Conservation (phyloP, 768 basidiomycete genomes). For the Crucibulum laeve region DNA sequence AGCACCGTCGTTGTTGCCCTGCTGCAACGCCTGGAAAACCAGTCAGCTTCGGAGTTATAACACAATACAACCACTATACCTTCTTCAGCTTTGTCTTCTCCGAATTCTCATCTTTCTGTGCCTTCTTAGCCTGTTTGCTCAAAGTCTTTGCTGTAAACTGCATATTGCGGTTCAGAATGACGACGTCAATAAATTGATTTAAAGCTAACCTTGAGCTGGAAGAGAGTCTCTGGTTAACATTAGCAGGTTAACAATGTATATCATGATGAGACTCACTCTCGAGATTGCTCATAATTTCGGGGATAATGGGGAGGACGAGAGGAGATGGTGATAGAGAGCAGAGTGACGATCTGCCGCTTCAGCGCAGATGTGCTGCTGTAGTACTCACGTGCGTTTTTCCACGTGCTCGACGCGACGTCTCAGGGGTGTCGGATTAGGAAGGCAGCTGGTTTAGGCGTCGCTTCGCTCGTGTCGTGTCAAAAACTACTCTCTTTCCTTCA, state of each 20-base stretch:
- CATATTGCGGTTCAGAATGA: conserved; percentile 3
- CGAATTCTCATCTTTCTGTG: conserved; percentile 87
- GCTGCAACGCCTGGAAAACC: conserved; percentile 75
- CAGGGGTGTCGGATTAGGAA: no score
- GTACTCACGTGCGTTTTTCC: no score
- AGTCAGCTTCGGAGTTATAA: conserved; percentile 4
- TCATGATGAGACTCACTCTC: conserved; percentile 64
- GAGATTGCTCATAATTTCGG: conserved; percentile 65
- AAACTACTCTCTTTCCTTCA: conserved; percentile 1
- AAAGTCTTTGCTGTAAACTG: conserved; percentile 99
- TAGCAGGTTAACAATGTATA: conserved; percentile 16
- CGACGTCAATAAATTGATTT: not conserved
- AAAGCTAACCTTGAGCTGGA: conserved; percentile 84
- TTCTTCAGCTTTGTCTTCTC: conserved; percentile 94
- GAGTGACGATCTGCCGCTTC: no score
- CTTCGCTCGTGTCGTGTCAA: no score
- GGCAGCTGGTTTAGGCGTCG: no score
- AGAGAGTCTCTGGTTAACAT: conserved; percentile 79
- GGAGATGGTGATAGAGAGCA: not conserved
- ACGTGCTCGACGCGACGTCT: no score
- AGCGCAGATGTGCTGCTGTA: no score
- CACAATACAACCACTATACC: conserved; percentile 37
- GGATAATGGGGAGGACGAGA: conserved; percentile 6
- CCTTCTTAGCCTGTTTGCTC: conserved; percentile 93
- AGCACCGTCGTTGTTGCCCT: conserved; percentile 96